Evolutionary conservation across 2,329 filamentous ascomycete genomes (phyloP), one percentile per base, ranked within the genome.

Genomic region (Rhytidhysteron rufulum): DNA sequence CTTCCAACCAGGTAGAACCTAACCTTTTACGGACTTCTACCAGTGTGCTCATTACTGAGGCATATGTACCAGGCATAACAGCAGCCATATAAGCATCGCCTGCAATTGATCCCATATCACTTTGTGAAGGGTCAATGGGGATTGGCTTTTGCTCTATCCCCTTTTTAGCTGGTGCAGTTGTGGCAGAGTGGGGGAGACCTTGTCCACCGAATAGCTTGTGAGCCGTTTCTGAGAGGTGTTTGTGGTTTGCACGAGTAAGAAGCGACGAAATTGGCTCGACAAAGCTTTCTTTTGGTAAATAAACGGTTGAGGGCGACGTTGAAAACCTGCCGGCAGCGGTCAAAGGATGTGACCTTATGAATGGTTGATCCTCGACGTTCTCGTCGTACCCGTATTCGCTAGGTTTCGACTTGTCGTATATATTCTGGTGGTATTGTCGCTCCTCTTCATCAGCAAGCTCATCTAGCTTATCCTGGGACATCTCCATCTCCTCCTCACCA

Each of bases 141-240:
- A 90, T 79, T 0, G 79, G 73, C 45, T 77, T 79, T 69, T 88
- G 85, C 13, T 77, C 74, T 22, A 77, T 54, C 37, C 56, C 54
- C n/a, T 68, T 22, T 68, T 76, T 54, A 68, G 78, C 54, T 68
- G 77, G 13, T 51, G 73, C 67, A 0, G 86, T 83, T 2, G 86
- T 90, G 1, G 82, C 82, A 2, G 88, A 94, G 57, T 85, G 75
- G 3, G 90, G 90, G 13, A 97, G 70, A 0, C 82, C 80, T 3
- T 67, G 67, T 0, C 91, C 91, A 31, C 90, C 91, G 59, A 95
- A 91, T 1, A 80, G 74, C 31, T 74, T 77, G 50, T 87, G 80
- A 1, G 90, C 86, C 1, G 85, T 77, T 41, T 84, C 77, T 24
- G 75, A 74, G 22, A 97, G 72, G 58, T 98, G 93, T 41, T 82